Base-by-base conservation (phyloP, 1,284 basidiomycete species). In the Volvariella surrecta region DNA sequence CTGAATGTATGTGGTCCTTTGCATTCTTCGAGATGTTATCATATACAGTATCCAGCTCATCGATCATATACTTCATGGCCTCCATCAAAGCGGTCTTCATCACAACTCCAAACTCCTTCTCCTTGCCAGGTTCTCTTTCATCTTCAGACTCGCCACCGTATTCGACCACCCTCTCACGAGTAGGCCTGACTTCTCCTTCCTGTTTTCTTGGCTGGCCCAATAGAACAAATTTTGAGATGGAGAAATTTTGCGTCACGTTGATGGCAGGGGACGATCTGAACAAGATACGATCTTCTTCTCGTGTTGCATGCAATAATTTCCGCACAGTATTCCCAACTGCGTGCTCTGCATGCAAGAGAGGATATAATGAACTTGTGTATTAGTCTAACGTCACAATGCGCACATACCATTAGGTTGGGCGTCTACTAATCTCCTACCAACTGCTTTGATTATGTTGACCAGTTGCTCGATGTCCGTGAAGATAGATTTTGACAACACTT, bases 11-110 rank as follows among this genome's bases (percentile, higher is more conserved):
- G 61, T 99, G 95, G 61, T 97, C 93, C 59, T 82, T 87, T 1
- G 94, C 91, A 49, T 90, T 91, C 65, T 91, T 95, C 3, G 91
- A 89, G 9, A 99, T 85, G 58, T 88, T 94, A 52, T 95, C 89
- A 56, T 96, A 92, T 1, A 95, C 94, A 2, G 90, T 93, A 60
- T 97, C 95, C 39, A 99, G 69, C 62, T 99, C 96, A 54, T 96
- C 92, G 39, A 97, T 74, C 11, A 98, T 86, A 58, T 98, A 89
- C 55, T 93, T 85, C 46, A 95, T 90, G 1, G 89, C 91, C 61
- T 91, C 88, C 73, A 93, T 89, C 40, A 94, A 68, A 1, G 88
- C 81, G 2, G 85, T 84, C 58, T 84, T 87, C 37, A 88, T 55
- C 9, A 73, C 74, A 39, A 71, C 66, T 7, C 84, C 79, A 55